A percentile compares a stretch with the other conserved stretches of the same genome.
Evolutionary conservation across 139 green algal species (phyloP).

Genomic region (Chlorella sp.): DNA sequence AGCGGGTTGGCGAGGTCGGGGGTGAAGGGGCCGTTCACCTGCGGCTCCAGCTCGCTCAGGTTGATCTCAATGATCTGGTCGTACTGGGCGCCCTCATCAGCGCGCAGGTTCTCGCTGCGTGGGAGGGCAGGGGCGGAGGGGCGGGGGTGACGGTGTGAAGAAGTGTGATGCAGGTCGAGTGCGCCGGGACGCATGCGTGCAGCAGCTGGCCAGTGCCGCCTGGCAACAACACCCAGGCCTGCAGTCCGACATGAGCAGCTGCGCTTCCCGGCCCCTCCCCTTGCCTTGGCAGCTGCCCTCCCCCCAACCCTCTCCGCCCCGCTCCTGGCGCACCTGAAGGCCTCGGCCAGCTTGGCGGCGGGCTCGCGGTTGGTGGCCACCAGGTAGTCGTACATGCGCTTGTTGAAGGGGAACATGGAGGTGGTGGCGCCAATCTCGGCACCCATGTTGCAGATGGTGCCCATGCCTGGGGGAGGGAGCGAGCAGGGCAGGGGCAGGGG

Average conservation of each 20-base stretch:
- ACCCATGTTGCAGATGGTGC: constrained; percentile 98
- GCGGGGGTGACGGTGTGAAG: too few relatives aligned
- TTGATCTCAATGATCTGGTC: constrained; percentile 97
- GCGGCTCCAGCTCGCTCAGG: constrained; percentile 87
- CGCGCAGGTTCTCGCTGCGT: constrained; percentile 77
- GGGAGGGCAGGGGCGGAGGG: not conserved
- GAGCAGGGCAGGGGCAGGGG: not conserved
- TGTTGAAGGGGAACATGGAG: constrained; percentile 96
- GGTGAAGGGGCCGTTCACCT: constrained; percentile 93
- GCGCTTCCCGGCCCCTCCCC: not conserved
- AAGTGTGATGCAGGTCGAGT: too few relatives aligned
- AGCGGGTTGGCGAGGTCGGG: constrained; percentile 91
- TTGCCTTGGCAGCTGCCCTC: not conserved
- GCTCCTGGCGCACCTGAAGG: not conserved
- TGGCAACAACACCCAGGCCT: too few relatives aligned
- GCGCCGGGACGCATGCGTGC: too few relatives aligned
- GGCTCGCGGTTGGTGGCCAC: constrained; percentile 76
- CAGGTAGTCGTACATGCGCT: constrained; percentile 92
- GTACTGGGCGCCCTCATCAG: constrained; percentile 87
- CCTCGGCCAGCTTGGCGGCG: constrained; percentile 68
- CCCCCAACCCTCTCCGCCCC: not conserved
- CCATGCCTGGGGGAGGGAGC: constrained; percentile 67
- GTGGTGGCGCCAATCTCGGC: constrained; percentile 97
- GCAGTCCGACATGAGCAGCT: too few relatives aligned
- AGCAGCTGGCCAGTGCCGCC: too few relatives aligned